Evolutionary conservation across 108 stramenopile genomes (phyloP).

Genomic region (Mediolabrus comicus): DNA sequence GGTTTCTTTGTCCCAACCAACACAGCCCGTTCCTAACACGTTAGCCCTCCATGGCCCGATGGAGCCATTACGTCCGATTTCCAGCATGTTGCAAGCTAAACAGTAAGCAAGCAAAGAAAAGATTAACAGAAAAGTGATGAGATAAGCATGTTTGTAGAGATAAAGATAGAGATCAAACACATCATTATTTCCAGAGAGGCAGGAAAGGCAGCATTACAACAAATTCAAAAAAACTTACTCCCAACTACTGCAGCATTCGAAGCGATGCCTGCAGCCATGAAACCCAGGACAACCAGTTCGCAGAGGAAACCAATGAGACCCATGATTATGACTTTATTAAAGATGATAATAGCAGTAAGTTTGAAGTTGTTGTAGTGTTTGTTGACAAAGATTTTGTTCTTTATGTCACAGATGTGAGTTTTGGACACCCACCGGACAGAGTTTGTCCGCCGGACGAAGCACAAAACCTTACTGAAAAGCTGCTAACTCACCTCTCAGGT

Average conservation of each 20-base stretch:
- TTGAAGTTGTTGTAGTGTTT: too few relatives aligned
- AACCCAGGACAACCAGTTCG: constrained; percentile 20
- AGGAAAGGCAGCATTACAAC: background rate
- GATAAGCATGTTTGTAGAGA: too few relatives aligned
- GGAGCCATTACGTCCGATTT: background rate
- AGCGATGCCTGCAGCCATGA: constrained; percentile 10
- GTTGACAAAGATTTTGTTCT: too few relatives aligned
- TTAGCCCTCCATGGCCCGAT: background rate
- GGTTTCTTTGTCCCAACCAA: background rate
- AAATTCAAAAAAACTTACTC: background rate
- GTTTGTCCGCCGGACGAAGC: too few relatives aligned
- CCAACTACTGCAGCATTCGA: constrained; percentile 1
- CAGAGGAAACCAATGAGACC: constrained; percentile 13
- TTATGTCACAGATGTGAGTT: too few relatives aligned
- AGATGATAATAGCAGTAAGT: background rate
- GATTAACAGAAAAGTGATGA: too few relatives aligned
- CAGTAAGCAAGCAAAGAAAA: background rate
- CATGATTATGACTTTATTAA: constrained; percentile 16
- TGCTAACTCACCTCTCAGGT: too few relatives aligned
- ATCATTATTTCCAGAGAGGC: too few relatives aligned
- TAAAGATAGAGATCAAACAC: too few relatives aligned
- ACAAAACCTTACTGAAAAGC: too few relatives aligned
- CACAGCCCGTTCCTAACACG: background rate
- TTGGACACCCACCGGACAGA: too few relatives aligned
- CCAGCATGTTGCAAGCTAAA: background rate